phyloP scores from a whole-genome alignment of 805 yeast species.

The Saccharomycopsis javanensis region DNA sequence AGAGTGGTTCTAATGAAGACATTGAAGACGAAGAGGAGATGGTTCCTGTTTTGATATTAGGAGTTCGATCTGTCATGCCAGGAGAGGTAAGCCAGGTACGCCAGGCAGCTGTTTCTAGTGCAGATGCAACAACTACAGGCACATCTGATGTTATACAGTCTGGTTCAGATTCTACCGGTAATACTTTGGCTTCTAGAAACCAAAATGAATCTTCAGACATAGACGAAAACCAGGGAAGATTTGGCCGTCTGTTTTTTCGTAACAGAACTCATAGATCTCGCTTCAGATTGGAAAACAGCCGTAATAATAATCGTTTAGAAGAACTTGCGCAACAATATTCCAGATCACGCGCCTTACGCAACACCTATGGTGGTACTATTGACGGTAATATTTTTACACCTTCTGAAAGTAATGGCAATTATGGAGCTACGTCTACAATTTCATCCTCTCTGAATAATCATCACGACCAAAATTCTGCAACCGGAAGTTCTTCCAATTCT shows the following conservation, averaged over 20 bases:
- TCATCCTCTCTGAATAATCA: background rate
- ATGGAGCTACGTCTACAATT: background rate
- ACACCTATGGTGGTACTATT: background rate
- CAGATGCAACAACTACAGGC: background rate
- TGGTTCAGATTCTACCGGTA: background rate
- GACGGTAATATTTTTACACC: background rate
- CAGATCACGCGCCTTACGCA: background rate
- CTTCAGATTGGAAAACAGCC: constrained; percentile 16
- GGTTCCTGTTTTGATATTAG: constrained; percentile 42
- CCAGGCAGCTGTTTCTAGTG: background rate
- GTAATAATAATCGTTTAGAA: constrained; percentile 15
- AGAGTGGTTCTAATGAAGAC: background rate
- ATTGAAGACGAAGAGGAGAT: constrained; percentile 13
- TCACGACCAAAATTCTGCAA: background rate
- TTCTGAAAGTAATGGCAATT: background rate
- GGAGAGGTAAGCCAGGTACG: constrained; percentile 13
- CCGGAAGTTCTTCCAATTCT: background rate
- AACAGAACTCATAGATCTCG: constrained; percentile 17
- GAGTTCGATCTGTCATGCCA: constrained; percentile 34
- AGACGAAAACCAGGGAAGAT: constrained; percentile 1
- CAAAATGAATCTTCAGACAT: background rate
- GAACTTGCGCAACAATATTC: constrained; percentile 18
- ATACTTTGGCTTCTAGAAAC: background rate
- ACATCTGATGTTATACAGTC: background rate
- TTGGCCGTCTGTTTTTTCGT: constrained; percentile 17